These are phyloP conservation scores for Termitomyces sp. DNA, from an alignment of 1,284 basidiomycete genomes.

Conservation along the genomic window DNA sequence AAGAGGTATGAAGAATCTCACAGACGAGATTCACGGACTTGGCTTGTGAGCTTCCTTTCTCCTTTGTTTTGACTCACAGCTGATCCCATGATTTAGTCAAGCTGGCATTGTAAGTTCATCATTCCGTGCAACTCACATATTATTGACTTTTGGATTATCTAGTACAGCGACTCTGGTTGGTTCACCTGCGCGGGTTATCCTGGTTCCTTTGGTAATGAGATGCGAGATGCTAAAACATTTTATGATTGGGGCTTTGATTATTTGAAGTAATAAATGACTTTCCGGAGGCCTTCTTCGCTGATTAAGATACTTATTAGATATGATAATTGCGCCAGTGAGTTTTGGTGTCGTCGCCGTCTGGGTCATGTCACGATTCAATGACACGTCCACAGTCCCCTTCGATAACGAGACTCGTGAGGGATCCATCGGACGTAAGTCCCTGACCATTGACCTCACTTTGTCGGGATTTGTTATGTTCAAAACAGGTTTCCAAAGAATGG, in stretches of 20 bases:
- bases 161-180: constrained; percentile 50
- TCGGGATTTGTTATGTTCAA: background rate
- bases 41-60: constrained; percentile 34
- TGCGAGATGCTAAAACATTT: constrained; percentile 35
- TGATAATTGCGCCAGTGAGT: constrained; percentile 44
- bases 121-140: no score
- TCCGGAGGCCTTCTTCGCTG: background rate
- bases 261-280: constrained; percentile 31
- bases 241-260: constrained; percentile 48
- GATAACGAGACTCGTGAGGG: constrained; percentile 39
- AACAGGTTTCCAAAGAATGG: constrained; percentile 43
- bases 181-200: constrained; percentile 46
- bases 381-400: constrained; percentile 31
- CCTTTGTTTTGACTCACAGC: background rate
- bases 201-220: constrained; percentile 46
- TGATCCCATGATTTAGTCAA: background rate
- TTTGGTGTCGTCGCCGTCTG: background rate
- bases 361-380: background rate
- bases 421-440: constrained; percentile 39
- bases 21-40: constrained; percentile 36
- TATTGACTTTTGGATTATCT: background rate
- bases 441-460: background rate
- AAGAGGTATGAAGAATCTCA: constrained; percentile 41
- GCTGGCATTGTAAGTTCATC: constrained; percentile 7
- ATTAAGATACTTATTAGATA: background rate